Evolutionary conservation across 2,329 filamentous ascomycete species (phyloP), one percentile per base, ranked within the genome.

Genomic region (Fusarium heterosporum): DNA sequence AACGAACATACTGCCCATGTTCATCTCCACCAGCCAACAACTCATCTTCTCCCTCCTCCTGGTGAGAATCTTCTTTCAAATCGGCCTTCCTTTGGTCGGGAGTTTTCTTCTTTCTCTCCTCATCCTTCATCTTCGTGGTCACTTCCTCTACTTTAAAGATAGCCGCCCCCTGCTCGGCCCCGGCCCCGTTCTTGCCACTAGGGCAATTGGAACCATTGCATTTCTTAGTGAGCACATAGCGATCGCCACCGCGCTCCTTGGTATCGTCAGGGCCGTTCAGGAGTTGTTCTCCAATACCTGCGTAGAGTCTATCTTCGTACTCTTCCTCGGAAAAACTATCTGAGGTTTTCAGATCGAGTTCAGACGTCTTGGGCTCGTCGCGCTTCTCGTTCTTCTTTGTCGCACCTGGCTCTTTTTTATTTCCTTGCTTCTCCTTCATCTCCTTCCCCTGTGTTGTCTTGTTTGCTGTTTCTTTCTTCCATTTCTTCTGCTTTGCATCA

Each of bases 271-370:
- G 34, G 11, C 13, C 30, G 1, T 26, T 12, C 34, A 32, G 9
- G 29, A 63, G 16, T 14, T 57, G 43, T 12, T 57, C 16, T 26
- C 29, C 42, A 34, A 66, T 32, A 2, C 28, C 40, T 11, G 40
- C 30, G 17, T 66, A 66, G 38, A 66, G 40, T 19, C n/a, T 6
- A 38, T 66, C 30, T 48, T 66, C 62, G 5, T 66, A 42, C 32
- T 34, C 32, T 12, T 34, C 32, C 32, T 34, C 16, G 14, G 32
- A 34, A 7, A 34, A 13, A 16, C 3, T 13, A 34, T 8, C 8
- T 8, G 32, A 34, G 32, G 6, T 22, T 22, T 22, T 6, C 22
- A 6, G 22, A 22, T 22, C 22, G 22, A 22, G 22, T 22, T 22
- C 6, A 22, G 22, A 22, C 22, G 22, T 22, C 22, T 22, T 25